Evolutionary conservation across 768 basidiomycete genomes (phyloP).

Genomic region (Amanita fuliginea): DNA sequence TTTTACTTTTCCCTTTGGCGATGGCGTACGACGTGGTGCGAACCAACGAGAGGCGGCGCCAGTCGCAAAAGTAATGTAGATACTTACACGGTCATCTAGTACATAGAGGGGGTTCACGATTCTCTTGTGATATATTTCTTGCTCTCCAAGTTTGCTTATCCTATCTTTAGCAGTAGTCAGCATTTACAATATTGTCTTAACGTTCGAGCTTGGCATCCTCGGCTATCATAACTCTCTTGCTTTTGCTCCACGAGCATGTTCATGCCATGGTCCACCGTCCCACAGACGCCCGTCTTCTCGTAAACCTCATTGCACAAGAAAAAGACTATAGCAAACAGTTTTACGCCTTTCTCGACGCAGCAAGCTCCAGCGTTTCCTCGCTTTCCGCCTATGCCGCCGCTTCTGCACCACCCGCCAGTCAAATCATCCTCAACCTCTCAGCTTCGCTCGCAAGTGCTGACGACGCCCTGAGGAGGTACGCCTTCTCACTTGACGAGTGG

Average conservation of each 20-base stretch:
- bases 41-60: not conserved
- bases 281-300: conserved; percentile 63
- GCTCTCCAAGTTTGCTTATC: not conserved
- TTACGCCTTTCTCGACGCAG: conserved; percentile 41
- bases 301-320: conserved; percentile 56
- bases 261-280: conserved; percentile 55
- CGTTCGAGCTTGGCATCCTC: too few species aligned
- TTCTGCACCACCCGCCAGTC: conserved; percentile 42
- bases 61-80: conserved; percentile 6
- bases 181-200: too few species aligned
- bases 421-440: conserved; percentile 45
- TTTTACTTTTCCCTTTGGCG: not conserved
- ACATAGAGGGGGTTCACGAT: not conserved
- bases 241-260: not conserved
- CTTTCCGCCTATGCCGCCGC: conserved; percentile 68
- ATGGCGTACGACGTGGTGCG: not conserved
- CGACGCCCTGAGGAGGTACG: conserved; percentile 56
- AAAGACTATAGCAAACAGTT: conserved; percentile 63
- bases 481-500: conserved; percentile 53
- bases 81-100: conserved; percentile 1
- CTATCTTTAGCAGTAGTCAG: not conserved
- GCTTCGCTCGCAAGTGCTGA: conserved; percentile 52
- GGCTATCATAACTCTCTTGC: not conserved
- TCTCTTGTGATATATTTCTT: conserved; percentile 4
- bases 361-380: conserved; percentile 49